Evolutionary conservation across 2,329 filamentous ascomycete species (phyloP), one percentile per base, ranked within the genome.

Genomic region (Penicillium polonicum): DNA sequence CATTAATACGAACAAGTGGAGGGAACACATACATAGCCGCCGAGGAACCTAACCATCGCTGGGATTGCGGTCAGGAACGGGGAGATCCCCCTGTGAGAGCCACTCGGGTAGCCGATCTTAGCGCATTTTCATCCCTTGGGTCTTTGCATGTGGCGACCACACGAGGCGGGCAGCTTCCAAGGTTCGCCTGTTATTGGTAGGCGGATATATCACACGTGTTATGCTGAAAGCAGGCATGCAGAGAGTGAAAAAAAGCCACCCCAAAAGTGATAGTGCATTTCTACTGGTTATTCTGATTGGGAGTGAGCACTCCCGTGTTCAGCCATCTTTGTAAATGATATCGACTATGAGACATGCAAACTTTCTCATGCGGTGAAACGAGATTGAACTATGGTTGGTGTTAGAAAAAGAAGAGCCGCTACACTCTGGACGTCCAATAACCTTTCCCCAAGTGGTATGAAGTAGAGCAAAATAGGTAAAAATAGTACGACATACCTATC

Each of bases 71-170:
- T n/a, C n/a, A 55, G 59, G 48, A 56, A 54, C 42, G 53, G 52
- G 58, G 17, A 62, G 61, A 64, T 64, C 63, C 43, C 53, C 17
- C 42, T 56, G 55, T 53, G 52, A 43, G 19, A 57, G 23, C 56
- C 55, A 53, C 44, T 59, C 46, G 52, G 59, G 52, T 48, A 33
- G n/a, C 48, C 55, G 60, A 60, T 64, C 48, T 60, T 64, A 62
- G 61, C 60, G 62, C 57, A 35, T 15, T 44, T 35, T 8, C 15
- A 23, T 39, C 31, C 33, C 33, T 9, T 31, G 43, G 19, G 1
- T 44, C 12, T 4, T 35, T 44, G 31, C 5, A 17, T 52, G 21
- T 42, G 33, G 17, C 7, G n/a, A 9, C 48, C 25, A 56, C 46
- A 27, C n/a, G 48, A 29, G 21, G 27, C 35, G 19, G 15, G 13